Base-by-base conservation (phyloP, 352 stramenopile genomes). In the Globisporangium paroecandrum region DNA sequence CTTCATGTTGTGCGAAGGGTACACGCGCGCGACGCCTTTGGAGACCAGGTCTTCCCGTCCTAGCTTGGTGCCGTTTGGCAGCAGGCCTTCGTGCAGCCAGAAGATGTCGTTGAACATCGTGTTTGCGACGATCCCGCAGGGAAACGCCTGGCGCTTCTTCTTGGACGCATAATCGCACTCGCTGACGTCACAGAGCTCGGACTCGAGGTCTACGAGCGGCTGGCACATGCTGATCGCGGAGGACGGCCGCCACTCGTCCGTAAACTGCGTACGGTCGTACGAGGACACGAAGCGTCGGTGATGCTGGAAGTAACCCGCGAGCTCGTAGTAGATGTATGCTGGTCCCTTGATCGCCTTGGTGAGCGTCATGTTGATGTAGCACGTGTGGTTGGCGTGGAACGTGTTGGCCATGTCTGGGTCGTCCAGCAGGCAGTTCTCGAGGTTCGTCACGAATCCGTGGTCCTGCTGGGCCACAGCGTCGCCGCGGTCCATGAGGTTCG, bases 51-150 rank as follows among this genome's bases (percentile, higher is more conserved):
- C 72, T 0, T 60, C 75, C 0, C 24, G 71, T 0, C 64, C 63
- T n/a, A 93, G 76, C 24, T 57, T 71, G 51, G 81, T 65, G 12
- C 85, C 79, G 0, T 69, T 73, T 13, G 82, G 82, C 43, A 93
- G 58, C 5, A 67, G 20, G 7, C 81, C 85, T 15, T 84, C 69
- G 51, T 93, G 85, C 61, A 93, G 76, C 83, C 85, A 93, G 68
- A 91, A 90, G 61, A 93, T 93, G 73, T 93, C 85, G 69, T 91
- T 93, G 62, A 93, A 93, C 80, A 93, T 84, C 55, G 81, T 91
- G 73, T 89, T 93, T 0, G 83, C 81, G 20, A 91, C 83, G 36
- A 93, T 87, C 43, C 85, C 85, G 51, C 85, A 93, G 15, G 85
- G 85, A 32, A 91, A 93, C 9, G 81, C 56, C 51, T 81, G 71